These are phyloP conservation scores for Candida chauliodis DNA, from an alignment of 805 yeast species.

Conservation along the genomic window DNA sequence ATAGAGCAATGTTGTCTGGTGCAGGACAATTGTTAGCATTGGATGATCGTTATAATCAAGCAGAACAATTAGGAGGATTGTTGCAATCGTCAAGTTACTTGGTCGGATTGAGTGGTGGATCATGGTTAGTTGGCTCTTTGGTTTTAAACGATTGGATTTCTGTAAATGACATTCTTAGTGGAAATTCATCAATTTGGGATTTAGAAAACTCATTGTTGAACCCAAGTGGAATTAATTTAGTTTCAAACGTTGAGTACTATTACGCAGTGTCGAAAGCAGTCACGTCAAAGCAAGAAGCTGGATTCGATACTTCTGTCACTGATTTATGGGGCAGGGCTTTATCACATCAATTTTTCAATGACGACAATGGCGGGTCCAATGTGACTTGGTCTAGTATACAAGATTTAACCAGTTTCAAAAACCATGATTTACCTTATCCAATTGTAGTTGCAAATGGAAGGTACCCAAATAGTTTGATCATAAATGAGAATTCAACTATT, in stretches of 20 bases:
- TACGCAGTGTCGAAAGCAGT: constrained; percentile 26
- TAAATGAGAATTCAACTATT: constrained; percentile 35
- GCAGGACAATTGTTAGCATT: constrained; percentile 82
- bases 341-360: constrained; percentile 35
- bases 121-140: constrained; percentile 64
- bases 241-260: constrained; percentile 58
- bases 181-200: constrained; percentile 30
- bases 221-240: constrained; percentile 55
- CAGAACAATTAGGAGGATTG: constrained; percentile 61
- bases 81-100: constrained; percentile 70
- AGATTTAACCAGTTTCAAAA: constrained; percentile 20
- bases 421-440: constrained; percentile 38
- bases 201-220: constrained; percentile 66
- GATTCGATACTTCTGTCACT: constrained; percentile 34
- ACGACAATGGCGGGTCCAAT: constrained; percentile 24
- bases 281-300: constrained; percentile 32
- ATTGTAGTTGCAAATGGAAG: constrained; percentile 37
- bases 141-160: constrained; percentile 57
- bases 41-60: constrained; percentile 63
- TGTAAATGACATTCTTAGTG: constrained; percentile 36
- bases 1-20: constrained; percentile 81
- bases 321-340: constrained; percentile 45
- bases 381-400: constrained; percentile 31
- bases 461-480: constrained; percentile 28
- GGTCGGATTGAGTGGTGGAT: constrained; percentile 65